phyloP scores from a whole-genome alignment of 1,284 basidiomycete genomes.

The Pseudozyma sp. region DNA sequence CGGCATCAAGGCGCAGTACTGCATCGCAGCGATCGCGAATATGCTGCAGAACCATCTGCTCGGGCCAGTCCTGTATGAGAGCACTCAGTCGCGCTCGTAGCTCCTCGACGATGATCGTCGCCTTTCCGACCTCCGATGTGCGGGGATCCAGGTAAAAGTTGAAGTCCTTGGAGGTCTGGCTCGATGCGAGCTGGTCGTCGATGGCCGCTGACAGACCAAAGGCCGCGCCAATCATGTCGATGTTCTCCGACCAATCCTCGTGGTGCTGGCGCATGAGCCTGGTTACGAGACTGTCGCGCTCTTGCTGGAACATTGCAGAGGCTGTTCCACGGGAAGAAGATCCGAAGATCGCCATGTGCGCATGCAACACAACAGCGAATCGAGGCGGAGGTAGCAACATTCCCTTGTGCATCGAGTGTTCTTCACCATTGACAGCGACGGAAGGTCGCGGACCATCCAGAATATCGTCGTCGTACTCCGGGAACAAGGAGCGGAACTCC shows the following conservation, averaged over 20 bases:
- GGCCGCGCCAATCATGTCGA: constrained; percentile 54
- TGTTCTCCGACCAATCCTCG: constrained; percentile 31
- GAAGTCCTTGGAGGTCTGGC: constrained; percentile 24
- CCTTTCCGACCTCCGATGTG: constrained; percentile 48
- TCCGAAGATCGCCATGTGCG: constrained; percentile 55
- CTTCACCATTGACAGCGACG: constrained; percentile 6
- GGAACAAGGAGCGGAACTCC: constrained; percentile 86
- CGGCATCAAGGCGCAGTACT: constrained; percentile 77
- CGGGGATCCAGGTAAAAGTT: constrained; percentile 66
- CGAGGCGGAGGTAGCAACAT: constrained; percentile 35
- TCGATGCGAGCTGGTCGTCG: constrained; percentile 23
- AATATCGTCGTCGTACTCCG: constrained; percentile 80
- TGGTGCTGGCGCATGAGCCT: constrained; percentile 44
- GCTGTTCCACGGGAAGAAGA: constrained; percentile 1
- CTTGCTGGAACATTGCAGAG: constrained; percentile 15
- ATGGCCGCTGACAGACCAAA: constrained; percentile 52
- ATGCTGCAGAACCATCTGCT: constrained; percentile 94
- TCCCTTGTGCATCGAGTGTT: constrained; percentile 16
- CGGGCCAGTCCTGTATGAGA: constrained; percentile 88
- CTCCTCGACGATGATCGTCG: constrained; percentile 49
- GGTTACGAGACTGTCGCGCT: constrained; percentile 33
- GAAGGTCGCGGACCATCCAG: constrained; percentile 41
- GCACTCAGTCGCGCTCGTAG: constrained; percentile 44
- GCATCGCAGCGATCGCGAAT: constrained; percentile 80
- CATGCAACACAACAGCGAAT: constrained; percentile 31